These are phyloP conservation scores for Staphylotrichum tortipilum DNA, from an alignment of 495 filamentous ascomycete species.

Conservation along the genomic window DNA sequence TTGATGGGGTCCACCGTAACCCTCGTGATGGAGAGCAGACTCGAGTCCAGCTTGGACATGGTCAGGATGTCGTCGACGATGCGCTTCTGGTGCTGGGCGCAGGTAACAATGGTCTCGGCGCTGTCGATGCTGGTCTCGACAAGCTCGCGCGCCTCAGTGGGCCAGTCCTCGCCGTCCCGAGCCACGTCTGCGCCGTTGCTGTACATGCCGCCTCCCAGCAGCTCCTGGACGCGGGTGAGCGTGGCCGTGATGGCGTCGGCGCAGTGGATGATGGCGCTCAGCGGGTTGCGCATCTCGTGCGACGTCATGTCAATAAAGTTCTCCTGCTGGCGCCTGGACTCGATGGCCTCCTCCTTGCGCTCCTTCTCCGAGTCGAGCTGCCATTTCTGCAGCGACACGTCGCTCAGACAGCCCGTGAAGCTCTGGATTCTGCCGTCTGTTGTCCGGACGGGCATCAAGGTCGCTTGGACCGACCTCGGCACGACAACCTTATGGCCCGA, in stretches of 20 bases:
- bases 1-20: slow-evolving; percentile 55
- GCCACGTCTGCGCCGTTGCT: neutral
- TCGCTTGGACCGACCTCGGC: slow-evolving; percentile 28
- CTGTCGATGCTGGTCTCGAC: slow-evolving; percentile 51
- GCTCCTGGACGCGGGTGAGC: slow-evolving; percentile 22
- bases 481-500: slow-evolving; percentile 21
- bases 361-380: slow-evolving; percentile 30
- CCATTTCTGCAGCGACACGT: slow-evolving; percentile 32
- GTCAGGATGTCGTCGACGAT: slow-evolving; percentile 76
- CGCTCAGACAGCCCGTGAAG: slow-evolving; percentile 32
- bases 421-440: slow-evolving; percentile 24
- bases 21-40: slow-evolving; percentile 59
- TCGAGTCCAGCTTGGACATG: slow-evolving; percentile 69
- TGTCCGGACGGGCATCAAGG: slow-evolving; percentile 27
- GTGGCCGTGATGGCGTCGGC: slow-evolving; percentile 44
- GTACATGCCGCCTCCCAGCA: slow-evolving; percentile 10
- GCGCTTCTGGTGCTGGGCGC: slow-evolving; percentile 68
- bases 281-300: slow-evolving; percentile 70
- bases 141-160: slow-evolving; percentile 28
- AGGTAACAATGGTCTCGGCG: slow-evolving; percentile 66
- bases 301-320: slow-evolving; percentile 74
- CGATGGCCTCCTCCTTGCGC: slow-evolving; percentile 37
- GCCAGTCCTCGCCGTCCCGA: slow-evolving; percentile 3
- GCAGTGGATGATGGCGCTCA: slow-evolving; percentile 64
- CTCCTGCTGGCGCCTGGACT: slow-evolving; percentile 45